Percentiles rank a stretch among this genome's conserved stretches.
Conservation (phyloP, 192 early-diverging fungal species). For the Backusella australiensis region DNA sequence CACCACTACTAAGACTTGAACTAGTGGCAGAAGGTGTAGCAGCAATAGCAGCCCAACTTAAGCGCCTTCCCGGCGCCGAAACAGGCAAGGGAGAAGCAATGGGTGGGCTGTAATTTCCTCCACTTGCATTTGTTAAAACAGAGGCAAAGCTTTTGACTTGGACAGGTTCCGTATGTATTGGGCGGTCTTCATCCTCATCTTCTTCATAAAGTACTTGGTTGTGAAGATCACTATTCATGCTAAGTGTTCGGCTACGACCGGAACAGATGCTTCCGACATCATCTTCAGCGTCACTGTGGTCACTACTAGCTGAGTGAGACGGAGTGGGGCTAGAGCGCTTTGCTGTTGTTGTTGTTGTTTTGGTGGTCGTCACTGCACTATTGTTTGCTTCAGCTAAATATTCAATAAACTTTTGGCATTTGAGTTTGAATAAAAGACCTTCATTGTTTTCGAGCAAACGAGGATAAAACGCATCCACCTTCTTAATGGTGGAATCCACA, state of each 20-base stretch:
- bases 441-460: slow-evolving; percentile 58
- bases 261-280: not conserved
- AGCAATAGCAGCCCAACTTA: slow-evolving; percentile 33
- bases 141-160: not conserved
- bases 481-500: slow-evolving; percentile 67
- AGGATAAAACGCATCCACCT: slow-evolving; percentile 68
- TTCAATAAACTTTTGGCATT: slow-evolving; percentile 84
- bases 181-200: not conserved
- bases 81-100: slow-evolving; percentile 12
- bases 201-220: slow-evolving; percentile 24
- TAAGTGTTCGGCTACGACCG: slow-evolving; percentile 6
- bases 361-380: not conserved
- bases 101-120: not conserved
- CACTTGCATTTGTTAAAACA: not conserved
- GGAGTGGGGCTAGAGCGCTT: not conserved
- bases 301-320: not conserved
- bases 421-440: slow-evolving; percentile 72
- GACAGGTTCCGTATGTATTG: not conserved
- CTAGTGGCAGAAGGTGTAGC: slow-evolving; percentile 8
- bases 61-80: slow-evolving; percentile 15
- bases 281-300: slow-evolving; percentile 11
- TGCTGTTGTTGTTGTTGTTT: not conserved
- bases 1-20: not conserved
- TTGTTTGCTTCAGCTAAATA: not conserved
- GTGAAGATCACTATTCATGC: slow-evolving; percentile 11